These are phyloP conservation scores for Colletotrichum plurivorum DNA, from an alignment of 2,329 filamentous ascomycete species.

Conservation along the genomic window DNA sequence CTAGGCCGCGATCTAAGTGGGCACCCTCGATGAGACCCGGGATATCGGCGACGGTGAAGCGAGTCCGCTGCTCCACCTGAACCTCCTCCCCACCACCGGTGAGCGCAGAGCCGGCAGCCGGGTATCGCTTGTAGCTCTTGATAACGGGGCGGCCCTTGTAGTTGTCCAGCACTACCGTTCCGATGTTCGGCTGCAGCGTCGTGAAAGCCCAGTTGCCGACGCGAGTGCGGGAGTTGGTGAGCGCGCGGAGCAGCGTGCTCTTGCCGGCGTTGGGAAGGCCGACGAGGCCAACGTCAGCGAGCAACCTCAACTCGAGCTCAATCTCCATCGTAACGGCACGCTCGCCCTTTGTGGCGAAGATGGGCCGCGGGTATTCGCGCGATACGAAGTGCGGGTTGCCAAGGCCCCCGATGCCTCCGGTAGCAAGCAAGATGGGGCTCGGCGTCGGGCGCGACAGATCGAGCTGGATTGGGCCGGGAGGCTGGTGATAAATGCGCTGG, in stretches of 20 bases:
- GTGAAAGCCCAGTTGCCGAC: slow-evolving; percentile 98
- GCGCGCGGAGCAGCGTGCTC: slow-evolving; percentile 87
- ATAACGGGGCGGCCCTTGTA: slow-evolving; percentile 80
- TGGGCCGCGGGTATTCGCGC: slow-evolving; percentile 79
- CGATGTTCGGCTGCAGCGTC: slow-evolving; percentile 93
- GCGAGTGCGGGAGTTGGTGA: slow-evolving; percentile 90
- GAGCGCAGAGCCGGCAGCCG: slow-evolving; percentile 48
- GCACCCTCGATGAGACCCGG: slow-evolving; percentile 94
- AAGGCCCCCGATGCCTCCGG: slow-evolving; percentile 89
- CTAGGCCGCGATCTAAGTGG: slow-evolving; percentile 91
- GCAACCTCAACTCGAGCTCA: slow-evolving; percentile 92
- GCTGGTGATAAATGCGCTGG: slow-evolving; percentile 74
- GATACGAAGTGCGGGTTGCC: slow-evolving; percentile 95
- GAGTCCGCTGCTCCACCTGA: slow-evolving; percentile 73
- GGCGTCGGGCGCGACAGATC: slow-evolving; percentile 84
- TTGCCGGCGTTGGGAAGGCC: slow-evolving; percentile 97
- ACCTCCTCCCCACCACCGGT: slow-evolving; percentile 57
- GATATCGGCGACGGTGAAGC: slow-evolving; percentile 96
- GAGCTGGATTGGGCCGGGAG: slow-evolving; percentile 78
- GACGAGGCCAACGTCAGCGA: slow-evolving; percentile 95
- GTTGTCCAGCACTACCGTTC: slow-evolving; percentile 93
- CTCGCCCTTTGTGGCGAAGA: slow-evolving; percentile 91
- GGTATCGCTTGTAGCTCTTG: slow-evolving; percentile 51
- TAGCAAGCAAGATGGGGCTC: slow-evolving; percentile 85
- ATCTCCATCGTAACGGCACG: slow-evolving; percentile 82